Evolutionary conservation across 2,329 filamentous ascomycete genomes (phyloP).

Genomic region (Xenosphaeropsis pyriputrescens): DNA sequence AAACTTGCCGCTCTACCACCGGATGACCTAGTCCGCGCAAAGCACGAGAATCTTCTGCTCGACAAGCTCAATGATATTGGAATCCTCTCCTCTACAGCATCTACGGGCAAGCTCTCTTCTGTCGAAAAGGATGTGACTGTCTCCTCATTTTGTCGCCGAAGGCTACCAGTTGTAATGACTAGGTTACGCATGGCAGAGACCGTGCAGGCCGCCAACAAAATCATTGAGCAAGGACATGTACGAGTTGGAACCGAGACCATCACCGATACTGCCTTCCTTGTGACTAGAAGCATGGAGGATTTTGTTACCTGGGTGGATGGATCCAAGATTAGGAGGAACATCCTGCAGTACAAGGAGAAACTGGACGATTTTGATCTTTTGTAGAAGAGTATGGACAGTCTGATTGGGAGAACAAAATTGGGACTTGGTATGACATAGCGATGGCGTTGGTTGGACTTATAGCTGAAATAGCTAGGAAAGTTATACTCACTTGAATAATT

Average conservation of each 20-base stretch:
- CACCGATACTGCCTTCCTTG: slow-evolving; percentile 78
- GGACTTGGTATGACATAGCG: slow-evolving; percentile 1
- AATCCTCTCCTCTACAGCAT: slow-evolving; percentile 53
- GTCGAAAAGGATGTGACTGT: slow-evolving; percentile 87
- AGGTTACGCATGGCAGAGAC: slow-evolving; percentile 83
- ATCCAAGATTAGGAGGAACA: slow-evolving; percentile 93
- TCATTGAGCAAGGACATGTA: slow-evolving; percentile 91
- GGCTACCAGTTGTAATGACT: slow-evolving; percentile 85
- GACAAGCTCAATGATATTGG: slow-evolving; percentile 93
- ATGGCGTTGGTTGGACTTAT: slow-evolving; percentile 1
- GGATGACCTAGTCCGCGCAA: slow-evolving; percentile 60
- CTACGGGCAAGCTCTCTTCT: slow-evolving; percentile 57
- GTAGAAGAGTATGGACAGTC: slow-evolving; percentile 23
- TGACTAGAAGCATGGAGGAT: slow-evolving; percentile 84
- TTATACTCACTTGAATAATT: no score
- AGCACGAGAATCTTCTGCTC: slow-evolving; percentile 76
- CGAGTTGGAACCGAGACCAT: slow-evolving; percentile 81
- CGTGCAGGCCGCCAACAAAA: slow-evolving; percentile 68
- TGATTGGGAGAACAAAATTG: not conserved
- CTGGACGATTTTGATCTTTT: slow-evolving; percentile 91
- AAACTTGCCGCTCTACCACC: slow-evolving; percentile 71
- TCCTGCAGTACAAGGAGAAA: slow-evolving; percentile 89
- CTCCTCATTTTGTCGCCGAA: slow-evolving; percentile 68
- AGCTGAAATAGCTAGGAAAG: no score
- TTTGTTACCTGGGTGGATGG: slow-evolving; percentile 94